phyloP scores from a whole-genome alignment of 176 grass and related monocot species.

The Secale cereale region DNA sequence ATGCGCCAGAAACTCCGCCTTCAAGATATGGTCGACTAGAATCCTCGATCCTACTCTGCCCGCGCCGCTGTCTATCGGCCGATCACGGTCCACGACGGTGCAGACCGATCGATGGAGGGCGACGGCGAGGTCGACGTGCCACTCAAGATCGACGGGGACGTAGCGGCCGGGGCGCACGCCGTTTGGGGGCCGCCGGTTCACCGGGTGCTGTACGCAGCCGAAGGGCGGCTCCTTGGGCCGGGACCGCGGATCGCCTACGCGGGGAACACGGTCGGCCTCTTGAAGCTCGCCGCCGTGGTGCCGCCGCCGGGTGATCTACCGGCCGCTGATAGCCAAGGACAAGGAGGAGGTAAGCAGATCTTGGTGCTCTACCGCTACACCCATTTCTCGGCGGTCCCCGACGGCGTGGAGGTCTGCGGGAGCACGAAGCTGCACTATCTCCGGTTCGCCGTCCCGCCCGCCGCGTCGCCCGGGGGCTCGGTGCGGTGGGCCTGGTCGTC shows the following conservation, averaged over 20 bases:
- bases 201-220: neutral
- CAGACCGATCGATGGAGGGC: neutral
- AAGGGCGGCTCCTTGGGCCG: neutral
- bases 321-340: neutral
- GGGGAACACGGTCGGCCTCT: neutral
- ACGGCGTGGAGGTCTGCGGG: neutral
- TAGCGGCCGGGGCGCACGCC: too few species aligned
- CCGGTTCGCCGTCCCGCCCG: slow-evolving; percentile 2
- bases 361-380: slow-evolving; percentile 24
- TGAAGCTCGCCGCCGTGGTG: neutral
- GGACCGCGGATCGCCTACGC: neutral
- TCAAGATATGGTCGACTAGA: too few species aligned
- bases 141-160: neutral
- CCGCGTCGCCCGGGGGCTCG: neutral
- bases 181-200: neutral
- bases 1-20: too few species aligned
- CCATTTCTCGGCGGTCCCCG: neutral
- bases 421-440: slow-evolving; percentile 25
- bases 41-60: too few species aligned
- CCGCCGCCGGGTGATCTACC: too few species aligned
- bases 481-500: slow-evolving; percentile 9
- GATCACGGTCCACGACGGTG: too few species aligned
- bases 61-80: too few species aligned
- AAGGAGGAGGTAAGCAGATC: neutral
- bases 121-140: neutral